Evolutionary conservation across 2,329 filamentous ascomycete genomes (phyloP).

Genomic region (Onygena corvina): DNA sequence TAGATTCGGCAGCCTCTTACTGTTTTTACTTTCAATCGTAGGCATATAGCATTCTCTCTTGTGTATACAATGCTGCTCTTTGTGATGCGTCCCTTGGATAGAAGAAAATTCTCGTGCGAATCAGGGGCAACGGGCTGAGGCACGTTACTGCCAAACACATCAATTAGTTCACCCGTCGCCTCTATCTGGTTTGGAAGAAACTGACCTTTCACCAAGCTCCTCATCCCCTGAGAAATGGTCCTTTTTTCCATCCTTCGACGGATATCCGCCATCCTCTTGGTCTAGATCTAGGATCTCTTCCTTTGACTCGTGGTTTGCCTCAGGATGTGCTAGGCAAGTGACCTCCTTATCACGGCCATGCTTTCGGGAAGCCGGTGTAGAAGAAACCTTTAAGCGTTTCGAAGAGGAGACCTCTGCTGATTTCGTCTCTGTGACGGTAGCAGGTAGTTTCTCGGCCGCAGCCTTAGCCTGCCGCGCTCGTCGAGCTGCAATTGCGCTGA

Average conservation of each 20-base stretch:
- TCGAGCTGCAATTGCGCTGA: conserved; percentile 35
- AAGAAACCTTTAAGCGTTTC: conserved; percentile 25
- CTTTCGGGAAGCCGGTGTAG: conserved; percentile 13
- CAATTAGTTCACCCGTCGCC: neutral
- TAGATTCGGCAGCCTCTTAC: conserved; percentile 17
- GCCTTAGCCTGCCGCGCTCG: conserved; percentile 25
- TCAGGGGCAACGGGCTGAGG: neutral
- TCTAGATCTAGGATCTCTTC: neutral
- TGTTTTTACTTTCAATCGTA: conserved; percentile 31
- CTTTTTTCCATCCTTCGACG: conserved; percentile 8
- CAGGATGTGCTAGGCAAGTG: neutral
- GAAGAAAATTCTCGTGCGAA: conserved; percentile 27
- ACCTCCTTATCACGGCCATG: neutral
- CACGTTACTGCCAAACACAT: neutral
- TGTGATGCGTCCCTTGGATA: conserved; percentile 29
- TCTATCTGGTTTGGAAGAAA: neutral
- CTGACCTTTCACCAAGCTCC: neutral
- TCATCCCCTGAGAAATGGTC: neutral
- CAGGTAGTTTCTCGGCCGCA: conserved; percentile 19
- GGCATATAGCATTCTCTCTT: conserved; percentile 28
- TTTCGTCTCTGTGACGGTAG: conserved; percentile 17
- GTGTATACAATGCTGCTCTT: conserved; percentile 30
- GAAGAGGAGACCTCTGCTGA: conserved; percentile 23
- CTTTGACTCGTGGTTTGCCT: neutral
- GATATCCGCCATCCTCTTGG: neutral